phyloP scores from a whole-genome alignment of 2,329 filamentous ascomycete genomes.

The Fusarium pilosicola region DNA sequence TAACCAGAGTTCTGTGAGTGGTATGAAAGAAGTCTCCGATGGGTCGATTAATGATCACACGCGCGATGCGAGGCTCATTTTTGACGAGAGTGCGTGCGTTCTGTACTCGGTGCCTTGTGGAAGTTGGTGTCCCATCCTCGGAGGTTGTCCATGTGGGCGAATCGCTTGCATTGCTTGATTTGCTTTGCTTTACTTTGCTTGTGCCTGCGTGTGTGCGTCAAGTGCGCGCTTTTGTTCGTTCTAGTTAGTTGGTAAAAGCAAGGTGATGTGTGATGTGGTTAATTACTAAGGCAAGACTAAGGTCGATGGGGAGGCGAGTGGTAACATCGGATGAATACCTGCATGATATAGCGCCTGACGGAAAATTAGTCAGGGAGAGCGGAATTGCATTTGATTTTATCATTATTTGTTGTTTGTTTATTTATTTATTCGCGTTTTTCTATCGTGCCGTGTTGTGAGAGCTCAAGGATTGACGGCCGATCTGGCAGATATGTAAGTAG shows the following conservation, averaged over 20 bases:
- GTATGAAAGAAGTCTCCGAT: constrained; percentile 30
- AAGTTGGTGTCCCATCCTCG: constrained; percentile 11
- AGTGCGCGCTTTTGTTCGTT: not conserved
- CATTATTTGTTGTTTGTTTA: not conserved
- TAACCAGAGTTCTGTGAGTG: constrained; percentile 30
- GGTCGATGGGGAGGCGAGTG: constrained; percentile 21
- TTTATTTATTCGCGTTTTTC: not conserved
- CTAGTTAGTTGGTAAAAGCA: constrained; percentile 1
- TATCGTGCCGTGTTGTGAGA: not conserved
- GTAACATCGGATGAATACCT: constrained; percentile 36
- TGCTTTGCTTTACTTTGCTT: not conserved
- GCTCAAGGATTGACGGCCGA: not conserved
- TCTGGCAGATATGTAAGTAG: not conserved
- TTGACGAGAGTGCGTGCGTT: constrained; percentile 1
- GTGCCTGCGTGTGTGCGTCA: not conserved
- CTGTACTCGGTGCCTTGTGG: not conserved
- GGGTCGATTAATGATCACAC: constrained; percentile 40
- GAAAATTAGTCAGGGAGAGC: constrained; percentile 10
- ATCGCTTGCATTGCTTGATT: constrained; percentile 5
- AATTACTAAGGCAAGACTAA: constrained; percentile 27
- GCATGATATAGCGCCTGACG: constrained; percentile 21
- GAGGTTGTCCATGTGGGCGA: constrained; percentile 31
- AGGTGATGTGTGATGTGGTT: constrained; percentile 20
- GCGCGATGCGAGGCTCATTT: constrained; percentile 18
- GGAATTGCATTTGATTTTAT: not conserved